These are phyloP conservation scores for Corrigiola litoralis DNA, from an alignment of 179 eudicot species.

Conservation along the genomic window DNA sequence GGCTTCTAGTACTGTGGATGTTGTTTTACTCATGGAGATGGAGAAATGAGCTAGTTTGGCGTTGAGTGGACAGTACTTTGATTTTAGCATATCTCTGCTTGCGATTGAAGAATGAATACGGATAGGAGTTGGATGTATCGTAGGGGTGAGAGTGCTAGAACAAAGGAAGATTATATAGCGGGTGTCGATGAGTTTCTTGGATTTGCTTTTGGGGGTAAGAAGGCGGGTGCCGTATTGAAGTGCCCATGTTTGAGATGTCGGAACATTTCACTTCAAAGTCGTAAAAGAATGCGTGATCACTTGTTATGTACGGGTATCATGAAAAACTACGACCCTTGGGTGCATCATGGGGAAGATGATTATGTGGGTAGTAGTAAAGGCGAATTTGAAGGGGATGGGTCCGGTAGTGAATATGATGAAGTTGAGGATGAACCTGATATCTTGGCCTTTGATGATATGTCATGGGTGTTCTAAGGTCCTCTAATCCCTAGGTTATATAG, in stretches of 20 bases:
- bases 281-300: background rate
- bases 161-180: background rate
- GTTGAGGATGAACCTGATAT: too few species aligned
- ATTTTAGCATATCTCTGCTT: too few species aligned
- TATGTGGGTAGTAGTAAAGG: background rate
- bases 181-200: background rate
- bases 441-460: slow-evolving; percentile 4
- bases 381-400: background rate
- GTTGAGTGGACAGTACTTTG: too few species aligned
- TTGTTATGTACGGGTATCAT: background rate
- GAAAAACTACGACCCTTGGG: background rate
- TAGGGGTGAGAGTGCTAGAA: background rate
- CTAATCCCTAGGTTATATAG: background rate
- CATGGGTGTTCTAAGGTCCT: background rate
- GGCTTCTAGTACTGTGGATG: too few species aligned
- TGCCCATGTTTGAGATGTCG: background rate
- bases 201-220: background rate
- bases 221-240: background rate
- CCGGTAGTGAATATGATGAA: background rate
- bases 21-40: too few species aligned
- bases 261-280: background rate
- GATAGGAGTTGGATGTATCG: slow-evolving; percentile 7
- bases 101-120: background rate
- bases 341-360: background rate
- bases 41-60: too few species aligned